phyloP scores from a whole-genome alignment of 352 stramenopile genomes.

The Phytophthora sp. region DNA sequence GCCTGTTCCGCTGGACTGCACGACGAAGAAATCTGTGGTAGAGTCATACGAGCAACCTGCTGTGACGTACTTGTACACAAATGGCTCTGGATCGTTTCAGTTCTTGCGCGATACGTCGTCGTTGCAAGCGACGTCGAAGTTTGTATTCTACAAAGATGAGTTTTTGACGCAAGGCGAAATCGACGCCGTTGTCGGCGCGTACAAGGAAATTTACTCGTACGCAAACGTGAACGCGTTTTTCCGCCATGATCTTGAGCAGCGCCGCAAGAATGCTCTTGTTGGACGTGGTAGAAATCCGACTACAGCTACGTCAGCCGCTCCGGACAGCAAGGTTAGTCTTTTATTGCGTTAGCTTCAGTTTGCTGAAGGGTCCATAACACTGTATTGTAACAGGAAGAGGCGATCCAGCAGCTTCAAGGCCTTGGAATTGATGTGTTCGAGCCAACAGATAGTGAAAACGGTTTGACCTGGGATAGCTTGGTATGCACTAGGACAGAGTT shows the following conservation, averaged over 20 bases:
- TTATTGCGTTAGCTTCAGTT: background rate
- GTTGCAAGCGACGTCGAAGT: constrained; percentile 51
- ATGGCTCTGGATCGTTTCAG: constrained; percentile 83
- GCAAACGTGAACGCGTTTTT: constrained; percentile 81
- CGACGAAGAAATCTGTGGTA: constrained; percentile 59
- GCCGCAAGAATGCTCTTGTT: constrained; percentile 57
- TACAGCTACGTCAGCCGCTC: constrained; percentile 11
- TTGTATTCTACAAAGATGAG: constrained; percentile 91
- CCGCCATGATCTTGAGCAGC: constrained; percentile 67
- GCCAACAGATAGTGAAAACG: constrained; percentile 54
- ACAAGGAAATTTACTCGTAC: constrained; percentile 87
- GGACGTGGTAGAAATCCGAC: constrained; percentile 33
- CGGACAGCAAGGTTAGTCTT: constrained; percentile 52
- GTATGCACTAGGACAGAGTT: constrained; percentile 47
- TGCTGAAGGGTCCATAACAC: no score
- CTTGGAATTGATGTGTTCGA: constrained; percentile 88
- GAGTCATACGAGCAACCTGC: constrained; percentile 75
- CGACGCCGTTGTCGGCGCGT: constrained; percentile 78
- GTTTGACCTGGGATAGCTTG: constrained; percentile 84
- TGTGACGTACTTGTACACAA: constrained; percentile 75
- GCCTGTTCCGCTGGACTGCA: constrained; percentile 39
- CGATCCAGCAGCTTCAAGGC: constrained; percentile 78
- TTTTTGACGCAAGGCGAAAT: constrained; percentile 71
- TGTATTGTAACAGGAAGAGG: constrained; percentile 65
- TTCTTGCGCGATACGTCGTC: constrained; percentile 65